Evolutionary conservation across 352 stramenopile genomes (phyloP), one percentile per base, ranked within the genome.

Genomic region (Phytophthora cajani): DNA sequence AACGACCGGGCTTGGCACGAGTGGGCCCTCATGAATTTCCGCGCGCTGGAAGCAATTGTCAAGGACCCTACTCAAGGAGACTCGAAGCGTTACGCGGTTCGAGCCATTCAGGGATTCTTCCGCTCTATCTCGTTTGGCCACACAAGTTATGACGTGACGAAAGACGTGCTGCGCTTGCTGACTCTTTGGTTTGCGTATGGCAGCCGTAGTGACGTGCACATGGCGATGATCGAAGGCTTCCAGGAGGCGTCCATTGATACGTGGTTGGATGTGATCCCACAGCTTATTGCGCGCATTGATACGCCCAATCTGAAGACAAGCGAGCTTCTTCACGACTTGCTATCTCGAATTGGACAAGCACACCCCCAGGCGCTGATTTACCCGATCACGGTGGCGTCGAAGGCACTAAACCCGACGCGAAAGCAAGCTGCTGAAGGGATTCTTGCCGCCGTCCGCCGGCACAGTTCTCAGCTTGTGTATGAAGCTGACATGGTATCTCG

Each of bases 291-390:
- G 2, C 91, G 97, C 57, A 93, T 96, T 53, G 83, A 96, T 63
- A 92, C 89, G 21, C 87, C 88, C 5, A 89, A 92, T 36, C 69
- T 78, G 7, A 89, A 88, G 61, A 96, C 92, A 64, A 92, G 92
- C 63, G 81, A 91, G 30, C 72, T 94, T 9, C 75, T 96, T 19
- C 85, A 96, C 53, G 83, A 94, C 30, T 56, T 95, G 36, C 85
- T 99, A n/a, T 95, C 97, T 72, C 89, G 92, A 21, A 93, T 99
- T 50, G 87, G 97, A 30, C 87, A 97, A 55, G 94, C 94, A 33
- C 97, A 99, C 64, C 98, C 98, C 32, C 98, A 99, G 78, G 98
- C 98, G 30, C 87, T 99, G 16, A 99, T 99, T 74, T 99, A 99
- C 73, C 98, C 98, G 21, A 94, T 99, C 64, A 99, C 97, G 0